phyloP scores from a whole-genome alignment of 352 stramenopile genomes.

The Pythium brassicae region DNA sequence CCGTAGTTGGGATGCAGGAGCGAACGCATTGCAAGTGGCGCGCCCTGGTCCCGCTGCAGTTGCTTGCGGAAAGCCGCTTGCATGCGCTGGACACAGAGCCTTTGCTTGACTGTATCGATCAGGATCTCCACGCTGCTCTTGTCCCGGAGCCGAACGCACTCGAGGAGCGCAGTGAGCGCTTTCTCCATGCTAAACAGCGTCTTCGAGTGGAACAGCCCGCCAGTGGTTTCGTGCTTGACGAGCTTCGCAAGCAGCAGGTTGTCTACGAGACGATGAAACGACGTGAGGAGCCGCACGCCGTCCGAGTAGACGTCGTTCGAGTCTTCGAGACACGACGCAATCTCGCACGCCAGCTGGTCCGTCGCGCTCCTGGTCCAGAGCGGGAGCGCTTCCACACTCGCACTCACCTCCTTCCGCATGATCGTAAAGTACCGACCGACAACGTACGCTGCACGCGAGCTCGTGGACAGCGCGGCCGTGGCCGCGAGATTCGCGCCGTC shows the following conservation, averaged over 20 bases:
- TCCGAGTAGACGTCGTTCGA: conserved; percentile 37
- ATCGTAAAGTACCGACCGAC: conserved; percentile 55
- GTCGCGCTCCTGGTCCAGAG: conserved; percentile 56
- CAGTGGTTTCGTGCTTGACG: conserved; percentile 49
- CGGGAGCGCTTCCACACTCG: conserved; percentile 31
- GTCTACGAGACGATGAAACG: conserved; percentile 58
- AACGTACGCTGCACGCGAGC: conserved; percentile 37
- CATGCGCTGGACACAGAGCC: conserved; percentile 62
- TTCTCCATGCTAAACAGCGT: conserved; percentile 62
- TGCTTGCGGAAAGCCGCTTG: conserved; percentile 68
- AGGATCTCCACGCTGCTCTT: conserved; percentile 60
- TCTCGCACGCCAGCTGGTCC: conserved; percentile 46
- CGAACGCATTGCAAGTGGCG: conserved; percentile 66
- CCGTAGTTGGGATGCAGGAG: conserved; percentile 68
- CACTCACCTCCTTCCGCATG: conserved; percentile 36
- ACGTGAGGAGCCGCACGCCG: conserved; percentile 47
- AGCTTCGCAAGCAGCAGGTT: conserved; percentile 43
- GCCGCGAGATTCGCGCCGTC: conserved; percentile 18
- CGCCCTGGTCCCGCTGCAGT: conserved; percentile 56
- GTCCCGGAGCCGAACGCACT: conserved; percentile 62
- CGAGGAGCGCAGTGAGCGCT: conserved; percentile 43
- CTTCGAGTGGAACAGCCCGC: conserved; percentile 49
- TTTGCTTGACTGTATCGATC: conserved; percentile 69
- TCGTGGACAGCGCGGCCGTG: conserved; percentile 32
- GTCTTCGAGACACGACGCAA: conserved; percentile 41